Percentiles rank a stretch among this genome's conserved stretches.
Evolutionary conservation across 805 yeast species (phyloP).

Genomic region (Cyberlindnera bimundalis): DNA sequence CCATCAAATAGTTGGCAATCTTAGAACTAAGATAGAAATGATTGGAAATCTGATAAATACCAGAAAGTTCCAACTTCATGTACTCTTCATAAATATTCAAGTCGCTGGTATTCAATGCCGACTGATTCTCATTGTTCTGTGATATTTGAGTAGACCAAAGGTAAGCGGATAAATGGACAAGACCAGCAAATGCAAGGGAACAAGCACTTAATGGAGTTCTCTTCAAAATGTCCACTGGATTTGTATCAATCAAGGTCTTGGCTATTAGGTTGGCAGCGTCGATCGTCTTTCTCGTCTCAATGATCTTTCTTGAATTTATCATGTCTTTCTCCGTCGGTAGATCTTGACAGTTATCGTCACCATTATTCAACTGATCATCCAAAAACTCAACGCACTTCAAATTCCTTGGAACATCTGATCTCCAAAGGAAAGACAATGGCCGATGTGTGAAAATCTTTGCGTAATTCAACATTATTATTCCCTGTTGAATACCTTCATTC

Average conservation of each 20-base stretch:
- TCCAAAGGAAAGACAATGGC: slow-evolving; percentile 52
- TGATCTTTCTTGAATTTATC: slow-evolving; percentile 42
- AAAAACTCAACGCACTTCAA: slow-evolving; percentile 33
- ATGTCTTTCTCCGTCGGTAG: slow-evolving; percentile 30
- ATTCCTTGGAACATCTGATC: slow-evolving; percentile 42
- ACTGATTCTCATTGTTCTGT: slow-evolving; percentile 16
- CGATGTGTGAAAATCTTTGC: slow-evolving; percentile 54
- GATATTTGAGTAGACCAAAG: slow-evolving; percentile 46
- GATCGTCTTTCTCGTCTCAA: slow-evolving; percentile 51
- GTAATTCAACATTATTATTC: slow-evolving; percentile 44
- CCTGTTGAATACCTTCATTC: slow-evolving; percentile 53
- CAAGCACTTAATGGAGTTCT: slow-evolving; percentile 53
- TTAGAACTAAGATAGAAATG: slow-evolving; percentile 51
- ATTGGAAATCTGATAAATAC: slow-evolving; percentile 45
- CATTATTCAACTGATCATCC: slow-evolving; percentile 26
- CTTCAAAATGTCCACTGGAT: slow-evolving; percentile 38
- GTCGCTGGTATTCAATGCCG: slow-evolving; percentile 31
- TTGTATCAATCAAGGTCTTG: slow-evolving; percentile 44
- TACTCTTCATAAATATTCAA: slow-evolving; percentile 44
- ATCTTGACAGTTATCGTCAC: slow-evolving; percentile 31
- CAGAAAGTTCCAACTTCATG: slow-evolving; percentile 45
- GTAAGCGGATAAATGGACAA: slow-evolving; percentile 51
- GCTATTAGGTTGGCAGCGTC: slow-evolving; percentile 51
- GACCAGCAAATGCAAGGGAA: slow-evolving; percentile 48
- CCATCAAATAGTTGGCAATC: slow-evolving; percentile 44